Conservation (phyloP, 345 rosid species). For the Linum tenue region DNA sequence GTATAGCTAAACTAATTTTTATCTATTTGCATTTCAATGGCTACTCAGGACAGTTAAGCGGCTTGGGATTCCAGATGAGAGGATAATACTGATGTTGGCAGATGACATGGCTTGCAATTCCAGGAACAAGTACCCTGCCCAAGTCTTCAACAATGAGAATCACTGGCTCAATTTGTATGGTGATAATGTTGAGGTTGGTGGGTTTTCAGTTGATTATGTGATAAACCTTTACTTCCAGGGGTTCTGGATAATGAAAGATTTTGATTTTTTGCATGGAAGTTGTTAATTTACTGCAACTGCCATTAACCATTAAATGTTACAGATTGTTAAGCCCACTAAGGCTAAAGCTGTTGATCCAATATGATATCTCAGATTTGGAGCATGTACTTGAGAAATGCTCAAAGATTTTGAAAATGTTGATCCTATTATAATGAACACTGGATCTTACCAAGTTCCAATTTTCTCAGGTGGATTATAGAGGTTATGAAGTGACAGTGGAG, state of each 20-base stretch:
- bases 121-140: conserved; percentile 89
- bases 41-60: conserved; percentile 83
- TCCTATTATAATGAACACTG: conserved; percentile 11
- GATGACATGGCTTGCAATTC: conserved; percentile 99
- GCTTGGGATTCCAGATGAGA: conserved; percentile 90
- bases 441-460: conserved; percentile 20
- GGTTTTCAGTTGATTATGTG: conserved; percentile 7
- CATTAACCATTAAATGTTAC: neutral
- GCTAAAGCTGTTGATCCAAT: neutral
- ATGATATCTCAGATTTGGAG: neutral
- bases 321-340: neutral
- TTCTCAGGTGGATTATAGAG: conserved; percentile 89
- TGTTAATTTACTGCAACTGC: neutral
- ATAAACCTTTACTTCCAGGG: neutral
- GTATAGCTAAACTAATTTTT: neutral
- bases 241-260: neutral
- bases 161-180: conserved; percentile 93
- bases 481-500: conserved; percentile 95
- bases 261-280: neutral
- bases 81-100: conserved; percentile 91
- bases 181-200: conserved; percentile 85
- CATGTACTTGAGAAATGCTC: neutral
- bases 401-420: neutral
- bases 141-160: conserved; percentile 95
- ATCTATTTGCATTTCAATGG: conserved; percentile 2